Conservation (phyloP, 192 early-diverging fungal species). For the Phycomyces blakesleeanus region DNA sequence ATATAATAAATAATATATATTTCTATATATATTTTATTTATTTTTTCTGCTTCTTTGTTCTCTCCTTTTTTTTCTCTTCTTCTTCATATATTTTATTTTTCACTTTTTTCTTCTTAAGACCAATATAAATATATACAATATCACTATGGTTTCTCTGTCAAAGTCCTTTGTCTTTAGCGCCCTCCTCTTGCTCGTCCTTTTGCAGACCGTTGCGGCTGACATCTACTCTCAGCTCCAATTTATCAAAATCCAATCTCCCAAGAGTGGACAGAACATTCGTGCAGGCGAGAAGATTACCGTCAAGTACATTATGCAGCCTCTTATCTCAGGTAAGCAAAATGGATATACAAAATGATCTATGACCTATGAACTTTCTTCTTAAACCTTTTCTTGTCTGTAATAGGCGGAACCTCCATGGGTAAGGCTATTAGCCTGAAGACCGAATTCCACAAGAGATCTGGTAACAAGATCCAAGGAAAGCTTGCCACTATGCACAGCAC, state of each 20-base stretch:
- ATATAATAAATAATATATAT: too few species aligned
- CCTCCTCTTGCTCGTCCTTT: conserved; percentile 12
- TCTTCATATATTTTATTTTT: not conserved
- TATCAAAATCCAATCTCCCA: conserved; percentile 31
- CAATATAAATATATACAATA: too few species aligned
- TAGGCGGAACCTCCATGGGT: conserved; percentile 26
- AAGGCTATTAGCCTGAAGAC: conserved; percentile 26
- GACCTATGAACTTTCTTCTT: not conserved
- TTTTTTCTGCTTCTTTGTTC: not conserved
- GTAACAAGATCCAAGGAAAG: conserved; percentile 21
- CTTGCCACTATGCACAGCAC: conserved; percentile 14
- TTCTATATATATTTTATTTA: too few species aligned
- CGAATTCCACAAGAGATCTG: conserved; percentile 30
- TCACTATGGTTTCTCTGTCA: conserved; percentile 11
- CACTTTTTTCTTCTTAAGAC: too few species aligned
- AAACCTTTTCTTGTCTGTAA: not conserved
- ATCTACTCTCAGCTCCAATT: conserved; percentile 34
- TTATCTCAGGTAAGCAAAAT: conserved; percentile 26
- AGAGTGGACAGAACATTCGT: conserved; percentile 16
- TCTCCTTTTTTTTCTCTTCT: conserved; percentile 4
- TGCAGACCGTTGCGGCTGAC: conserved; percentile 22
- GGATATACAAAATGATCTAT: not conserved
- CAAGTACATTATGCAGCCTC: conserved; percentile 36
- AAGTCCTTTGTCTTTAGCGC: conserved; percentile 2
- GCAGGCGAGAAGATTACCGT: conserved; percentile 25